Conservation (phyloP, 2,329 filamentous ascomycete species). For the Curvularia verruculosa region DNA sequence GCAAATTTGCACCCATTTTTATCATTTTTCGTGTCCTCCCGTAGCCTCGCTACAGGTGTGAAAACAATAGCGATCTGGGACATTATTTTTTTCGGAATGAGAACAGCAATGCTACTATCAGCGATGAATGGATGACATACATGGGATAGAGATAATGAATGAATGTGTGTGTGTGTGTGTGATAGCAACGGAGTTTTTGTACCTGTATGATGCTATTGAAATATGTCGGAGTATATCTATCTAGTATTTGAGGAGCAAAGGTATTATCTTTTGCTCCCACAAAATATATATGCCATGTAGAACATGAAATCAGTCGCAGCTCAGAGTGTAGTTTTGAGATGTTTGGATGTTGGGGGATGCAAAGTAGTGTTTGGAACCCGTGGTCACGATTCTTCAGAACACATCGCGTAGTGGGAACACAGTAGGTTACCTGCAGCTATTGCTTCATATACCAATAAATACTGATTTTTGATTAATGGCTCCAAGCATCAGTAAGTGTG, state of each 20-base stretch:
- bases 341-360: background rate
- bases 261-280: too few relatives aligned
- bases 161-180: too few relatives aligned
- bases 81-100: background rate
- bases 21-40: background rate
- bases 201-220: too few relatives aligned
- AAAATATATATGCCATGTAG: background rate
- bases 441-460: background rate
- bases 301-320: background rate
- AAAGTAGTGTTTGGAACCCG: background rate
- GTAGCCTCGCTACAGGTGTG: background rate
- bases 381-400: background rate
- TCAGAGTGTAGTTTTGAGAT: background rate
- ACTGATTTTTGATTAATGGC: background rate
- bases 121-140: background rate
- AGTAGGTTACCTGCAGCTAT: background rate
- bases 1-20: background rate
- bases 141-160: too few relatives aligned
- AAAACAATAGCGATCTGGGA: background rate
- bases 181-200: too few relatives aligned
- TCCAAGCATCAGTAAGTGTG: background rate
- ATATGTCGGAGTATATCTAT: too few relatives aligned
- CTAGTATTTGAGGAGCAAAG: too few relatives aligned
- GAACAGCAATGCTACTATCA: background rate
- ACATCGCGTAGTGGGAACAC: background rate